A percentile compares a stretch with the other conserved stretches of the same genome.
These are phyloP conservation scores for Hypomyces perniciosus DNA, from an alignment of 2,329 filamentous ascomycete species.

Conservation along the genomic window DNA sequence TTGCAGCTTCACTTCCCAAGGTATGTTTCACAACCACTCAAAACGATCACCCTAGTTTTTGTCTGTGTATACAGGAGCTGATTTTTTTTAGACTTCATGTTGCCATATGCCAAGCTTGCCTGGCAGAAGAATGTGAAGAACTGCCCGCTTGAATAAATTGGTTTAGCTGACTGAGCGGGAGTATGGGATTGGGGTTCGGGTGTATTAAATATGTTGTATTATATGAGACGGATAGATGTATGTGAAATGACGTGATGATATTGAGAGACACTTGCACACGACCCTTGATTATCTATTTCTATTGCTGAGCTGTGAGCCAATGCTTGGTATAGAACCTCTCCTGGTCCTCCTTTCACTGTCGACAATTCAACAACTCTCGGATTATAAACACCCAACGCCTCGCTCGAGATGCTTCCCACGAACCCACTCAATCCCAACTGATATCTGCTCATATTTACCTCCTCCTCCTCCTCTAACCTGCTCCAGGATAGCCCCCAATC, in stretches of 20 bases:
- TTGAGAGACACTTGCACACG: neutral
- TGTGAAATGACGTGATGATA: neutral
- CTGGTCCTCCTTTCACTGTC: too few relatives aligned
- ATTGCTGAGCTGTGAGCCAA: too few relatives aligned
- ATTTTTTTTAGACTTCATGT: conserved; percentile 27
- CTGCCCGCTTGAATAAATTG: conserved; percentile 23
- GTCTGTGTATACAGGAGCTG: neutral
- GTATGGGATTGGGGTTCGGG: neutral
- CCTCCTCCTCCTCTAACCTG: too few relatives aligned
- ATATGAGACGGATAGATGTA: neutral
- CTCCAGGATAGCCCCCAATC: too few relatives aligned
- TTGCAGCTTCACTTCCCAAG: conserved; percentile 33
- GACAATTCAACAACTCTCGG: too few relatives aligned
- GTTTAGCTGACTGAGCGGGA: neutral
- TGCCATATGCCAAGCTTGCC: conserved; percentile 32
- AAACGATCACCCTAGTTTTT: too few relatives aligned
- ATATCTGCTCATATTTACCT: too few relatives aligned
- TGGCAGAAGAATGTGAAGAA: conserved; percentile 32
- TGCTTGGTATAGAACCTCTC: too few relatives aligned
- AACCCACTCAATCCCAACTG: too few relatives aligned
- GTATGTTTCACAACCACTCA: conserved; percentile 3
- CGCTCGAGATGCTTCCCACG: too few relatives aligned
- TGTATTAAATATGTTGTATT: neutral
- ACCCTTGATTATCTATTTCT: too few relatives aligned
- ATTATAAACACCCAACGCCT: neutral